phyloP scores from a whole-genome alignment of 148 eudicot genomes.

The Bassia scoparia region DNA sequence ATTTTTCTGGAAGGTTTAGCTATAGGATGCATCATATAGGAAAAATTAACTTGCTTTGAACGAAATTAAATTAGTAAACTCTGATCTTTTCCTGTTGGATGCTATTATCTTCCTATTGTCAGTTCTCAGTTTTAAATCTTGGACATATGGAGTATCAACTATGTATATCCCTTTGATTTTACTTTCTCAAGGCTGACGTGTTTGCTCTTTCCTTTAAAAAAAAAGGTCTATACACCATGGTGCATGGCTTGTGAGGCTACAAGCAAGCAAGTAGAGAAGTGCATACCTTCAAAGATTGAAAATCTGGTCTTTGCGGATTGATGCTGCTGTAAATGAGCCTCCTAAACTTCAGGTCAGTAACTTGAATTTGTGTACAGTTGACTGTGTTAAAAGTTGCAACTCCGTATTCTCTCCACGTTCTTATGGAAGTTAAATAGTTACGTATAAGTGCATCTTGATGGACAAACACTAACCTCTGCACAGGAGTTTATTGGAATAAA shows the following conservation, averaged over 20 bases:
- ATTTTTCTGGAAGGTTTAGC: not conserved
- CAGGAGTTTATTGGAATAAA: not conserved
- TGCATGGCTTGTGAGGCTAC: slow-evolving; percentile 72
- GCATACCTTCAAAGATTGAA: slow-evolving; percentile 77
- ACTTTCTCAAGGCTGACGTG: not conserved
- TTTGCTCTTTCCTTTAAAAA: not conserved
- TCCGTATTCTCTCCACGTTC: not conserved
- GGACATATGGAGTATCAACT: not conserved
- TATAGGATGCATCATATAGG: not conserved
- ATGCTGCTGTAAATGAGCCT: slow-evolving; percentile 85
- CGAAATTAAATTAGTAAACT: not conserved
- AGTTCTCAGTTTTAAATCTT: not conserved
- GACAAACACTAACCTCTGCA: not conserved
- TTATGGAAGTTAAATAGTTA: not conserved
- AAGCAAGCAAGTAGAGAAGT: slow-evolving; percentile 83
- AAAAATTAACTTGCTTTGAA: not conserved
- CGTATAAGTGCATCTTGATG: not conserved
- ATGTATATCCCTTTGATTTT: too few species aligned
- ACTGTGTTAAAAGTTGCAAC: not conserved
- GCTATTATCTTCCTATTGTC: not conserved
- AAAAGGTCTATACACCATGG: slow-evolving; percentile 94
- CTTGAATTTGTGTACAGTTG: slow-evolving; percentile 1
- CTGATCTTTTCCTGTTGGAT: not conserved
- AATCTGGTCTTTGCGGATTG: slow-evolving; percentile 66
- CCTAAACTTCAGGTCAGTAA: slow-evolving; percentile 64